Percentiles rank a stretch among this genome's conserved stretches.
phyloP scores from a whole-genome alignment of 345 rosid species.

The Limnanthes douglasii region DNA sequence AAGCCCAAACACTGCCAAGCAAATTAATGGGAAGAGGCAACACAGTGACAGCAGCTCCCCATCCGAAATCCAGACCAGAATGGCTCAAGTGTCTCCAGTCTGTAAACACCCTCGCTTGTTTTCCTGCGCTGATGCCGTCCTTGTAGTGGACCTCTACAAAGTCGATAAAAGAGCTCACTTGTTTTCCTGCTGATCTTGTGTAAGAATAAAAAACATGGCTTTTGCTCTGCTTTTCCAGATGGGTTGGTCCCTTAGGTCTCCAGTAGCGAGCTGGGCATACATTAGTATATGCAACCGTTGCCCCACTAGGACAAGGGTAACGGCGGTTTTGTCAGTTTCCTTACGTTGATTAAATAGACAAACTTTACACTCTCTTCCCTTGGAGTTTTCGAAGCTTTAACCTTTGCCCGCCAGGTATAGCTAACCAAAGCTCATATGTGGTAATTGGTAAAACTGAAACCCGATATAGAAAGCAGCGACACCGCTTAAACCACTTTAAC shows the following conservation, averaged over 20 bases:
- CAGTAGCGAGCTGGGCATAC: constrained; percentile 39
- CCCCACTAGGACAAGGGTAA: constrained; percentile 75
- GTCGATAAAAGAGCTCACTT: constrained; percentile 68
- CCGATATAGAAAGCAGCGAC: constrained; percentile 29
- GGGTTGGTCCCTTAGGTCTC: constrained; percentile 42
- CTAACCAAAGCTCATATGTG: constrained; percentile 87
- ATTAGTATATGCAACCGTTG: constrained; percentile 68
- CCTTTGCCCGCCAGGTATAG: constrained; percentile 81
- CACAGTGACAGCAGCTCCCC: constrained; percentile 72
- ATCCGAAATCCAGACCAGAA: constrained; percentile 67
- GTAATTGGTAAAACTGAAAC: constrained; percentile 56
- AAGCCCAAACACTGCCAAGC: constrained; percentile 65
- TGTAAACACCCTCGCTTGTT: constrained; percentile 72
- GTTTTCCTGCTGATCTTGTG: too few species aligned
- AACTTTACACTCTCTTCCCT: constrained; percentile 39
- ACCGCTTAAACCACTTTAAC: constrained; percentile 44
- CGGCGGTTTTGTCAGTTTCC: constrained; percentile 48
- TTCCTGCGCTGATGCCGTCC: constrained; percentile 39
- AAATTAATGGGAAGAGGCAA: constrained; percentile 47
- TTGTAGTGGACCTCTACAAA: constrained; percentile 34
- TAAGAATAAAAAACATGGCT: constrained; percentile 37
- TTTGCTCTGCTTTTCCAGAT: constrained; percentile 76
- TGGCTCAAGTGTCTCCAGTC: constrained; percentile 91
- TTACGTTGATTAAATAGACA: constrained; percentile 47
- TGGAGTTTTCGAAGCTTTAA: constrained; percentile 27